Conservation (phyloP, 768 basidiomycete species). For the Naganishia antarctica region DNA sequence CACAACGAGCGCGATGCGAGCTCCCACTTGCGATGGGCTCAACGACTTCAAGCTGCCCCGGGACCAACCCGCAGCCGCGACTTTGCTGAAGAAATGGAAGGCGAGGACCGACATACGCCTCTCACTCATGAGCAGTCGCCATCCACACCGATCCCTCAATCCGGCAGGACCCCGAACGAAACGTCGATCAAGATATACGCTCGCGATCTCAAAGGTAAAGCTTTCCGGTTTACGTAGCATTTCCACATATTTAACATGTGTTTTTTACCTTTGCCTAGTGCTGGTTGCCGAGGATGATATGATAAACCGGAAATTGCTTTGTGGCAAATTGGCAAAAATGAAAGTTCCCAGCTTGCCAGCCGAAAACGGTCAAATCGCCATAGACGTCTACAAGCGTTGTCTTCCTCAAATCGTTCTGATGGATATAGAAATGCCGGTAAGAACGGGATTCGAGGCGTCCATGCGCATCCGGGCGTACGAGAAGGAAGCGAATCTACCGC, state of each 20-base stretch:
- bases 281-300: slow-evolving; percentile 48
- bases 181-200: slow-evolving; percentile 5
- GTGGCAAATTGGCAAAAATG: slow-evolving; percentile 15
- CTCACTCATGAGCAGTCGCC: background rate
- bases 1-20: slow-evolving; percentile 15
- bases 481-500: slow-evolving; percentile 17
- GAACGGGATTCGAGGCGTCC: slow-evolving; percentile 44
- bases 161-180: background rate
- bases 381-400: slow-evolving; percentile 12
- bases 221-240: background rate
- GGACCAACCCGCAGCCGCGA: background rate
- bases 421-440: slow-evolving; percentile 48
- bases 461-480: slow-evolving; percentile 41
- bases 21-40: slow-evolving; percentile 7
- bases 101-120: background rate
- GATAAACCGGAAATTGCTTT: slow-evolving; percentile 27
- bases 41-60: background rate
- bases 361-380: slow-evolving; percentile 14
- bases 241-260: background rate
- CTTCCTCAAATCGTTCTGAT: slow-evolving; percentile 33
- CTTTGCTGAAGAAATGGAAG: background rate
- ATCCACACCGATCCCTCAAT: background rate
- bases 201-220: slow-evolving; percentile 9
- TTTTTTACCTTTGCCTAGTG: slow-evolving; percentile 22
- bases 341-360: slow-evolving; percentile 1